These are phyloP conservation scores for Aurifilum marmelostoma DNA, from an alignment of 2,329 filamentous ascomycete species.

Conservation along the genomic window DNA sequence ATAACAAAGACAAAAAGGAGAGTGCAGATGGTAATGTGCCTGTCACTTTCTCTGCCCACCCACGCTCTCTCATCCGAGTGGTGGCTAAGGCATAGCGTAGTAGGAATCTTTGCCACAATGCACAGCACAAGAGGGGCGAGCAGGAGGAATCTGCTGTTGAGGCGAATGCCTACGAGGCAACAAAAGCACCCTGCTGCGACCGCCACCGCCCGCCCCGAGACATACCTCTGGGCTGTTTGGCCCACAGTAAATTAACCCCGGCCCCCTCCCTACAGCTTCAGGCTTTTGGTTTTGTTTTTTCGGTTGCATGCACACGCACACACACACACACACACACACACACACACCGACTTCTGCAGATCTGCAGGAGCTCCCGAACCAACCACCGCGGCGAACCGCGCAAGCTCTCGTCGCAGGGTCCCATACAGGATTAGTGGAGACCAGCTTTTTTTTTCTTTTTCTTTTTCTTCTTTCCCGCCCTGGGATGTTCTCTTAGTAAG, in stretches of 20 bases:
- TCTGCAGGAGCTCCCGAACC: not conserved
- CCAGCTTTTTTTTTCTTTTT: not conserved
- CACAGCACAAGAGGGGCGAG: slow-evolving; percentile 2
- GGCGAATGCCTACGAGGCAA: not conserved
- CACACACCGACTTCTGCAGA: slow-evolving; percentile 5
- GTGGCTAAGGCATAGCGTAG: not conserved
- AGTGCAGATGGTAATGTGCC: not conserved
- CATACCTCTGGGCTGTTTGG: not conserved
- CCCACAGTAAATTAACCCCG: not conserved
- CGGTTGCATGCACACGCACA: not conserved
- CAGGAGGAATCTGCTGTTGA: not conserved
- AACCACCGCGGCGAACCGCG: not conserved
- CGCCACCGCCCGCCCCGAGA: not conserved
- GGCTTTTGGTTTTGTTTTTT: not conserved
- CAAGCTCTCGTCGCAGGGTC: not conserved
- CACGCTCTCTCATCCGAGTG: not conserved
- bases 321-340: not conserved
- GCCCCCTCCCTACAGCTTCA: not conserved
- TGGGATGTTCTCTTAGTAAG: not conserved
- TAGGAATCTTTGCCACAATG: not conserved
- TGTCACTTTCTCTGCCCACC: not conserved
- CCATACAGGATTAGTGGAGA: not conserved
- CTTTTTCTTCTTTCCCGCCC: too few species aligned
- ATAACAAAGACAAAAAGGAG: not conserved
- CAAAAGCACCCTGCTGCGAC: slow-evolving; percentile 2